phyloP scores from a whole-genome alignment of 2,329 filamentous ascomycete genomes.

The Colletotrichum trifolii region DNA sequence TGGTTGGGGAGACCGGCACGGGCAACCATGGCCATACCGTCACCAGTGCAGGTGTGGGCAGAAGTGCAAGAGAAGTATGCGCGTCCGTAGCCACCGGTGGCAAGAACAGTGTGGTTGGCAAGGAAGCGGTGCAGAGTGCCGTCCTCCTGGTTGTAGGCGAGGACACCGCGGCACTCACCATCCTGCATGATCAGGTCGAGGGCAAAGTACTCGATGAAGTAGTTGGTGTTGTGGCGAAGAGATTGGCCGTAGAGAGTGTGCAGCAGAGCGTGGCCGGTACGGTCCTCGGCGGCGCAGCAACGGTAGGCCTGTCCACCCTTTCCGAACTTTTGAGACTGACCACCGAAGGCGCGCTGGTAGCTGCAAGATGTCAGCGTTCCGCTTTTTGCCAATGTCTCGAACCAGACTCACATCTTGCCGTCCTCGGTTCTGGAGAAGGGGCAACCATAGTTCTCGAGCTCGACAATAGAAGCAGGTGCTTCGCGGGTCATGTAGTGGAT shows the following conservation, averaged over 20 bases:
- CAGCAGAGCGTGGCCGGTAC: constrained; percentile 96
- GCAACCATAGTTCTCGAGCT: constrained; percentile 97
- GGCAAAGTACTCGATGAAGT: constrained; percentile 99
- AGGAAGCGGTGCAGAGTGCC: constrained; percentile 97
- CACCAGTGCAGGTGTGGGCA: constrained; percentile 97
- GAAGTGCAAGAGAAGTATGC: constrained; percentile 99
- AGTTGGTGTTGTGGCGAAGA: constrained; percentile 97
- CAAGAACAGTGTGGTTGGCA: constrained; percentile 95
- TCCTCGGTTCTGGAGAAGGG: constrained; percentile 97
- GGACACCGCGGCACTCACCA: constrained; percentile 93
- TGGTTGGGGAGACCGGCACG: constrained; percentile 98
- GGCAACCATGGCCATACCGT: constrained; percentile 99
- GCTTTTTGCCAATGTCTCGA: too few relatives aligned
- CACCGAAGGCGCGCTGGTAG: constrained; percentile 98
- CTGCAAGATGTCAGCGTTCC: constrained; percentile 53
- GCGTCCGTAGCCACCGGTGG: constrained; percentile 96
- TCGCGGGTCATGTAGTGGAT: constrained; percentile 99
- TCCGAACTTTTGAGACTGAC: constrained; percentile 93
- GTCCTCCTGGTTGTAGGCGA: constrained; percentile 99
- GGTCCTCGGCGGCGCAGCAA: constrained; percentile 94
- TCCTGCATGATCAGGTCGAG: constrained; percentile 98
- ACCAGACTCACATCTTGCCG: constrained; percentile 82
- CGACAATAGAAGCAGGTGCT: constrained; percentile 89
- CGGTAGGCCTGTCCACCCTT: constrained; percentile 98
- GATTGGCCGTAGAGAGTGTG: constrained; percentile 99